Percentiles rank a stretch among this genome's conserved stretches.
These are phyloP conservation scores for Davidsoniella neocaledoniae DNA, from an alignment of 2,329 filamentous ascomycete species.

Conservation along the genomic window DNA sequence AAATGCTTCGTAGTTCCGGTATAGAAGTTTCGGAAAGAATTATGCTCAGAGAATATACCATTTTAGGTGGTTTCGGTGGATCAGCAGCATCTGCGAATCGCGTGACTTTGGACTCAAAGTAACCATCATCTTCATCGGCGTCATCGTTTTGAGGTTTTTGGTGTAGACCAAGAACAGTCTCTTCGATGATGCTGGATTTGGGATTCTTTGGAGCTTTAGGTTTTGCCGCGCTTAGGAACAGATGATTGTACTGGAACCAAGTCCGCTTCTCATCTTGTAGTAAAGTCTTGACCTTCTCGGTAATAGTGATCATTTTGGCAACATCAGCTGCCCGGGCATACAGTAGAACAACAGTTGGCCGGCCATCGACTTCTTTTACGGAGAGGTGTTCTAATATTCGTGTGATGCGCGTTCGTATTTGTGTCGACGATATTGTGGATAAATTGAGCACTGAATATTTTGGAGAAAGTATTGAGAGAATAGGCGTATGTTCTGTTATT, in stretches of 20 bases:
- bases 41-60: slow-evolving; percentile 39
- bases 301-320: slow-evolving; percentile 50
- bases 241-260: slow-evolving; percentile 41
- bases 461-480: slow-evolving; percentile 1
- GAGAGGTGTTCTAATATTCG: slow-evolving; percentile 28
- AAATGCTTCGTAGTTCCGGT: slow-evolving; percentile 34
- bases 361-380: slow-evolving; percentile 14
- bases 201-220: background rate
- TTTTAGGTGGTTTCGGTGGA: slow-evolving; percentile 27
- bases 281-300: slow-evolving; percentile 46
- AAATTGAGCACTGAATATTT: slow-evolving; percentile 32
- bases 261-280: slow-evolving; percentile 28
- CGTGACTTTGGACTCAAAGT: slow-evolving; percentile 41
- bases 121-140: slow-evolving; percentile 18
- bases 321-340: slow-evolving; percentile 34
- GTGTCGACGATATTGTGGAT: slow-evolving; percentile 42
- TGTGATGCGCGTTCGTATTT: slow-evolving; percentile 38
- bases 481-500: background rate
- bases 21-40: slow-evolving; percentile 39
- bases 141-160: slow-evolving; percentile 14
- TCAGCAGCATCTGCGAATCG: slow-evolving; percentile 37
- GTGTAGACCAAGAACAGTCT: background rate
- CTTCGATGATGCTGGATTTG: background rate
- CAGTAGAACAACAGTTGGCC: slow-evolving; percentile 25
- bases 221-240: slow-evolving; percentile 30